These are phyloP conservation scores for Trypanosoma conorhini DNA, from an alignment of 208 protist species.

Conservation along the genomic window DNA sequence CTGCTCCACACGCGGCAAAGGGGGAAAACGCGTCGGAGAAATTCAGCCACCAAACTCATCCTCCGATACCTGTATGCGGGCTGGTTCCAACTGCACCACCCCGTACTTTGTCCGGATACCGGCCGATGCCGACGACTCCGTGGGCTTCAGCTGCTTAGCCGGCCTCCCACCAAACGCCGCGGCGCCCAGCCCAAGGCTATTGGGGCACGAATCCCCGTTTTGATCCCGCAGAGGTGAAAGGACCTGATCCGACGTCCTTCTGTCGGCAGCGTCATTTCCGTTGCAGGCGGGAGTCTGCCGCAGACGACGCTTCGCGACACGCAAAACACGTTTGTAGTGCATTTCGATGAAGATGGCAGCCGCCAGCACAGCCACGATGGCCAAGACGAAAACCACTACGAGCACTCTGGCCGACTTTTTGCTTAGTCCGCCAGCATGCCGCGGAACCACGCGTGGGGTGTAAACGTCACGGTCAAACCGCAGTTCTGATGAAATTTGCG, in stretches of 20 bases:
- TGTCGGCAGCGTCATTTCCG: slow-evolving; percentile 20
- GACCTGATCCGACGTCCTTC: not conserved
- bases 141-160: not conserved
- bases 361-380: slow-evolving; percentile 50
- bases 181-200: not conserved
- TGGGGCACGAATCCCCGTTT: not conserved
- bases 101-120: slow-evolving; percentile 65
- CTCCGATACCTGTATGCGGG: slow-evolving; percentile 36
- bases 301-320: slow-evolving; percentile 65
- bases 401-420: slow-evolving; percentile 53
- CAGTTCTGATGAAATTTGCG: slow-evolving; percentile 50
- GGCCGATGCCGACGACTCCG: not conserved
- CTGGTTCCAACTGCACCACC: slow-evolving; percentile 52
- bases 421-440: slow-evolving; percentile 28
- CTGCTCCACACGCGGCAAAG: not conserved
- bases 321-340: slow-evolving; percentile 68
- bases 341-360: slow-evolving; percentile 66
- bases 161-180: not conserved
- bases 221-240: slow-evolving; percentile 12
- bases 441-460: slow-evolving; percentile 34
- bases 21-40: slow-evolving; percentile 14
- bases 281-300: slow-evolving; percentile 41
- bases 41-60: slow-evolving; percentile 10
- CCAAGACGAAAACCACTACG: slow-evolving; percentile 61
- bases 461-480: slow-evolving; percentile 70